Conservation (phyloP, 306 rosid genomes). For the Cicer arietinum region DNA sequence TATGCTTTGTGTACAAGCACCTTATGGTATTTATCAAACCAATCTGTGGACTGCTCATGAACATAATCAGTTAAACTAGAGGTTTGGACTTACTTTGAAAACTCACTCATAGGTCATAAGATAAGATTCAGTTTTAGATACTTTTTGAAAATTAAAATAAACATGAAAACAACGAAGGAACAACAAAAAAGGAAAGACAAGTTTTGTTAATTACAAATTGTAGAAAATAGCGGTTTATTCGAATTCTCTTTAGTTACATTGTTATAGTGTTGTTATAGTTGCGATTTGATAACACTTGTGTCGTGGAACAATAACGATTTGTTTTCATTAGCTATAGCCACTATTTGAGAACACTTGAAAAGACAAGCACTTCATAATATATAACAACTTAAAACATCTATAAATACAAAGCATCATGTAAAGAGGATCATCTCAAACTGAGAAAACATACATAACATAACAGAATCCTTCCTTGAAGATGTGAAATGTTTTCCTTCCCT, state of each 20-base stretch:
- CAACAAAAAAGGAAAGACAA: background rate
- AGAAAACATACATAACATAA: slow-evolving; percentile 38
- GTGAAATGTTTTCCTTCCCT: slow-evolving; percentile 40
- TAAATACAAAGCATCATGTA: slow-evolving; percentile 43
- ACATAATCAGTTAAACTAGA: background rate
- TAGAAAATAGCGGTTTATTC: too few species aligned
- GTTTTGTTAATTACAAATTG: too few species aligned
- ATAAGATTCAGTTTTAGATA: background rate
- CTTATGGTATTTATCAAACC: background rate
- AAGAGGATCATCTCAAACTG: slow-evolving; percentile 33
- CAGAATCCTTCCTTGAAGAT: slow-evolving; percentile 39
- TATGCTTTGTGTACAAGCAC: background rate
- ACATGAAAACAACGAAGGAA: slow-evolving; percentile 17
- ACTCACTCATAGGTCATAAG: background rate
- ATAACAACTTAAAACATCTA: slow-evolving; percentile 23
- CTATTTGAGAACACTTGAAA: too few species aligned
- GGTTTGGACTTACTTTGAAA: background rate
- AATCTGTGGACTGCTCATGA: background rate
- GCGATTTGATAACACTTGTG: too few species aligned
- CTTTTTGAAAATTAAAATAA: background rate
- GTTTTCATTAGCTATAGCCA: too few species aligned
- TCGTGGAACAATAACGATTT: too few species aligned
- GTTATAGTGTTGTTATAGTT: too few species aligned
- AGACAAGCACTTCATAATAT: slow-evolving; percentile 21
- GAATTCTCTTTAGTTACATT: too few species aligned